Conservation (phyloP, 352 stramenopile species). For the Phytophthora constricta region DNA sequence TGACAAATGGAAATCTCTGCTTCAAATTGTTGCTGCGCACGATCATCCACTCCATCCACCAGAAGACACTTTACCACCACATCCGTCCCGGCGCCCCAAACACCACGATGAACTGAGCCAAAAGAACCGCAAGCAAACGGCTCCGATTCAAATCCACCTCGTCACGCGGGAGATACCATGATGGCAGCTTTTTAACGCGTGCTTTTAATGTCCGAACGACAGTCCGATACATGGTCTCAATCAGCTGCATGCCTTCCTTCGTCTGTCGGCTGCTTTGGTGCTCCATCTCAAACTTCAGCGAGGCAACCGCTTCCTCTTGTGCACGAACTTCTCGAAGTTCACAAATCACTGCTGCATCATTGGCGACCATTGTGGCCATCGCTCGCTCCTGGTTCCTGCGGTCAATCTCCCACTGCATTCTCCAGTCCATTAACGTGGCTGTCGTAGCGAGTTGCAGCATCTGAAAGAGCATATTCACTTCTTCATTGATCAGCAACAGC, state of each 20-base stretch:
- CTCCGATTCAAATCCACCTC: conserved; percentile 19
- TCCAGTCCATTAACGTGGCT: not conserved
- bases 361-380: not conserved
- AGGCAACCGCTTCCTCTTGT: conserved; percentile 12
- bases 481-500: conserved; percentile 22
- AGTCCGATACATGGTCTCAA: conserved; percentile 16
- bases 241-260: not conserved
- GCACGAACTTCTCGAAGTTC: conserved; percentile 10
- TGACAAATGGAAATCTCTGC: conserved; percentile 38
- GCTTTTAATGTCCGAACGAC: conserved; percentile 18
- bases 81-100: conserved; percentile 19
- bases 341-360: not conserved
- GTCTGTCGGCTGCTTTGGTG: not conserved
- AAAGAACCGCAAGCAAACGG: conserved; percentile 34
- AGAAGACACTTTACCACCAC: conserved; percentile 48
- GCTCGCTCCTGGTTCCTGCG: not conserved
- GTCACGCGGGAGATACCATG: conserved; percentile 26
- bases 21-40: conserved; percentile 18
- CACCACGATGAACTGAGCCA: conserved; percentile 26
- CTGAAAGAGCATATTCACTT: conserved; percentile 17
- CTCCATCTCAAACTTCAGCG: conserved; percentile 24
- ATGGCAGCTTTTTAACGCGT: not conserved
- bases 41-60: conserved; percentile 14
- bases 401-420: conserved; percentile 18
- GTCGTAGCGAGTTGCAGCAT: conserved; percentile 7